Base-by-base conservation (phyloP, 441 rosid genomes). In the Pelargonium fulgidum region DNA sequence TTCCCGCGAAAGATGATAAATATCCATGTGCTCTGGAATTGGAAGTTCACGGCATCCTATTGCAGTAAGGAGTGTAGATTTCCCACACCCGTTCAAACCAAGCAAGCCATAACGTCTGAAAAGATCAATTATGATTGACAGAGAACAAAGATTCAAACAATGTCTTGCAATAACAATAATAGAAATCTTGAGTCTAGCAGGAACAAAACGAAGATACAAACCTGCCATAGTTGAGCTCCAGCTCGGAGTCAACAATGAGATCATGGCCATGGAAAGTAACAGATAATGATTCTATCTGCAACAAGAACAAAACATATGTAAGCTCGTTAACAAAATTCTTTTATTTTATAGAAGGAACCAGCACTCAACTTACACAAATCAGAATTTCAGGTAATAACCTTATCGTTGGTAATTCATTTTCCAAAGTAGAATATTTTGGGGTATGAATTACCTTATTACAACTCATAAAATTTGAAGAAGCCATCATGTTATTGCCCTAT, bases 151-250 rank as follows among this genome's bases (percentile, higher is more conserved):
- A 72, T 19, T 20, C 24, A 54, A 69, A 8, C 7, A 62, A 42
- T 10, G 5, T 26, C 17, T 24, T 17, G 33, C 24, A 26, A n/a
- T 12, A n/a, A 48, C 7, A 72, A 0, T 22, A 10, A 0, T 11
- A 52, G 2, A 7, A 17, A 11, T 52, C 7, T 22, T 17, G 45
- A 48, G 19, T 0, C 14, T 48, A 56, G 12, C 10, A 19, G 65
- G 59, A 29, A 17, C 13, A 13, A 48, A 13, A 26, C 33, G 24
- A 4, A 44, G 11, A 24, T 45, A 64, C 80, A 44, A 72, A 86
- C 91, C 93, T 88, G 67, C 99, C 99, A 80, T 93, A 93, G 71
- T 93, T 93, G 72, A 93, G 99, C 88, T 91, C 99, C 82, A 93
- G 80, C 72, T 80, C 79, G 13, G 99, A 82, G 79, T 93, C 98